Evolutionary conservation across 768 basidiomycete genomes (phyloP), one percentile per base, ranked within the genome.

Genomic region (Clavaria fumosa): DNA sequence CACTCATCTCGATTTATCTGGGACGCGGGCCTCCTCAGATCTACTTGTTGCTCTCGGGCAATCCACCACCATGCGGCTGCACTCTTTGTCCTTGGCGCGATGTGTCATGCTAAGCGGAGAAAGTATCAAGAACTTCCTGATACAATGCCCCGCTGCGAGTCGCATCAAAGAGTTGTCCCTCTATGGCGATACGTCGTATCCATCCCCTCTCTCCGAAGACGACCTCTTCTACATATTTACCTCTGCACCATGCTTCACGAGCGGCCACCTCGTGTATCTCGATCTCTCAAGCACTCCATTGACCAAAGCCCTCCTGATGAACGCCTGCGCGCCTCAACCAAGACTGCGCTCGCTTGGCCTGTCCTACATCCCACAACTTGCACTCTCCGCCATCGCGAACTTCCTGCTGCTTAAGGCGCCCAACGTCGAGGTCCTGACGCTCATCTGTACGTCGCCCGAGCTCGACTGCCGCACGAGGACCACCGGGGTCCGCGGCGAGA

Each of bases 1-100:
- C 15, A 88, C 86, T 11, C 82, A 89, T 51, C 75, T 95, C 49
- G 88, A 95, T 53, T 69, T 95, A 19, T 91, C 89, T 2, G 80
- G 81, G 38, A 96, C 89, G n/a, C 78, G 83, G 4, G 68, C 71
- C 23, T 72, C 72, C 1, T 72, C 83, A 3, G 76, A 86, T 22
- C 70, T 95, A 6, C 73, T 97, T 6, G 56, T 64, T 20, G 58
- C 68, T 0, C 64, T 96, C 10, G 72, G 73, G 1, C 57, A 66
- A 19, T 80, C 81, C 3, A 45, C 61, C 4, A 76, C 77, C 20
- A 58, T 86, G 43, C 72, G 68, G 19, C 66, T 99, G 27, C 67
- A 68, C 41, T 81, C 85, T 0, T 69, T 99, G 35, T 79, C 83
- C 9, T 63, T 99, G 19, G 83, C 80, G 18, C 72, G 90, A 11